Evolutionary conservation across 1,284 basidiomycete genomes (phyloP).

Genomic region (Rhodotorula sp.): DNA sequence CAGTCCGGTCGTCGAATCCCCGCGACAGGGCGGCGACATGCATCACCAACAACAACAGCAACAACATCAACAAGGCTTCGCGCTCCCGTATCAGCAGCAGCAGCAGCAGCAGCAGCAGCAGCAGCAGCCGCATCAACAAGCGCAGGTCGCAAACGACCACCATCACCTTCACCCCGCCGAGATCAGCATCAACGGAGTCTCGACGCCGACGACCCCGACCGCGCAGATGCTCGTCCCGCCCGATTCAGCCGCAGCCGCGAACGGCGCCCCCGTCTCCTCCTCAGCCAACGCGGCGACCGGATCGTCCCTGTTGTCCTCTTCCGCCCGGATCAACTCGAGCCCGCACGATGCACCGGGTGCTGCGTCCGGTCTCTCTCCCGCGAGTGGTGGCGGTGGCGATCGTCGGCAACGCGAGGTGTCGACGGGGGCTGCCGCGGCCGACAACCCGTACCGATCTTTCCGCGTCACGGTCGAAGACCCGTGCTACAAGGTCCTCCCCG

Average conservation of each 20-base stretch:
- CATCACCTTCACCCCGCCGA: constrained; percentile 10
- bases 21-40: constrained; percentile 19
- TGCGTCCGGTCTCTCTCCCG: not conserved
- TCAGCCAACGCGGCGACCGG: too few relatives aligned
- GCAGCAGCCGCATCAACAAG: not conserved
- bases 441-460: constrained; percentile 54
- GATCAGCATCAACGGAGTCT: constrained; percentile 28
- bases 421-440: constrained; percentile 28
- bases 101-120: constrained; percentile 9
- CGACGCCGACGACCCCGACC: constrained; percentile 38
- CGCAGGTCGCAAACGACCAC: not conserved
- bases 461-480: constrained; percentile 82
- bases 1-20: constrained; percentile 31
- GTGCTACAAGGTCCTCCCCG: constrained; percentile 95
- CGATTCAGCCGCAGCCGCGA: constrained; percentile 8
- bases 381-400: not conserved
- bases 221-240: constrained; percentile 27
- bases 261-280: not conserved
- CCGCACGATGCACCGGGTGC: not conserved
- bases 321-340: not conserved
- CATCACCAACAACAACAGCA: constrained; percentile 12
- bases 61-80: not conserved
- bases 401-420: not conserved
- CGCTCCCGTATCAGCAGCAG: constrained; percentile 17
- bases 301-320: not conserved